These are phyloP conservation scores for Umbelopsis ramanniana DNA, from an alignment of 192 early-diverging fungal species.

Conservation along the genomic window DNA sequence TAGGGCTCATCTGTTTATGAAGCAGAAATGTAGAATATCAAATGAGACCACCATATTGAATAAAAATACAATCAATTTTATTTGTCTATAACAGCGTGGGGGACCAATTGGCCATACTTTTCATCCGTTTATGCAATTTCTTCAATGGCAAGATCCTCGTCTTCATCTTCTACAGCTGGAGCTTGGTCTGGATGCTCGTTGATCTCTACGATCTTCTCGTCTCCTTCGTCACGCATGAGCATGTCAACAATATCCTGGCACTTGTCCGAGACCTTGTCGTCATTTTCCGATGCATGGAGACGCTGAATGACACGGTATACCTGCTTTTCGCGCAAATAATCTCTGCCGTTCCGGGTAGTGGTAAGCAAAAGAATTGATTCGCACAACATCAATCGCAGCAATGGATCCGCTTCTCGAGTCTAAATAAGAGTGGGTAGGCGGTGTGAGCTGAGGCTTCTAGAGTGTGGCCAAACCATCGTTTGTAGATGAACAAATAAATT, in stretches of 20 bases:
- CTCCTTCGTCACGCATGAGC: constrained; percentile 77
- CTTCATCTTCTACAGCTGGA: constrained; percentile 28
- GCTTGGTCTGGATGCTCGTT: neutral
- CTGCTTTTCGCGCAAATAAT: constrained; percentile 77
- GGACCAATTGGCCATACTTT: neutral
- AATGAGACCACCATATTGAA: neutral
- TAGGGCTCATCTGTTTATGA: no score
- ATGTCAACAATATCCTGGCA: constrained; percentile 84
- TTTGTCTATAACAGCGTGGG: neutral
- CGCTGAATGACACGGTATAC: constrained; percentile 89
- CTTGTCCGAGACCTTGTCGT: constrained; percentile 71
- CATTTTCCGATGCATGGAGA: constrained; percentile 75
- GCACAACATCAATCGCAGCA: constrained; percentile 72
- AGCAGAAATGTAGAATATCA: no score
- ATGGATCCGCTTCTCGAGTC: constrained; percentile 79
- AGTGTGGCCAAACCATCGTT: neutral
- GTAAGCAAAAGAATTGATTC: constrained; percentile 85
- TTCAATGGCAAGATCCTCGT: constrained; percentile 44
- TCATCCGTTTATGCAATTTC: constrained; percentile 38
- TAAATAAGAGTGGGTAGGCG: neutral
- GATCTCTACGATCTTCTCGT: constrained; percentile 32
- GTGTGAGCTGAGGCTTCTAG: neutral
- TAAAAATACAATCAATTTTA: neutral
- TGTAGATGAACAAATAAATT: neutral
- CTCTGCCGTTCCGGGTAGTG: constrained; percentile 73